Conservation (phyloP, 148 eudicot species). For the Persicaria tinctoria region DNA sequence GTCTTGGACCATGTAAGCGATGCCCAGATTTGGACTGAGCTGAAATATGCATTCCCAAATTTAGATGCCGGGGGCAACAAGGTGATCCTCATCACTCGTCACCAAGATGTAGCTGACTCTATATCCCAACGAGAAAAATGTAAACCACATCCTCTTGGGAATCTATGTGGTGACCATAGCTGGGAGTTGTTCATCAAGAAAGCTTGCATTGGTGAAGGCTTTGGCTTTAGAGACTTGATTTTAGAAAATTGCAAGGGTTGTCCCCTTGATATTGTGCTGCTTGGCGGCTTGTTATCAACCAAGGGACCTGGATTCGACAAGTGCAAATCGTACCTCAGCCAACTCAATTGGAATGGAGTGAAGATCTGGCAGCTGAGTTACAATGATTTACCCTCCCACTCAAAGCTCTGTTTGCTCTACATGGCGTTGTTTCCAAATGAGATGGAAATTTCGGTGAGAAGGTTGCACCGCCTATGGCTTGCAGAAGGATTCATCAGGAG, state of each 20-base stretch:
- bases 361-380: conserved; percentile 28
- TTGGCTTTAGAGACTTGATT: not conserved
- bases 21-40: not conserved
- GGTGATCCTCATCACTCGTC: conserved; percentile 15
- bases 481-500: conserved; percentile 42
- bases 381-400: conserved; percentile 24
- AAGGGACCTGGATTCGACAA: conserved; percentile 12
- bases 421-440: conserved; percentile 37
- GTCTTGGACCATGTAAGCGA: conserved; percentile 18
- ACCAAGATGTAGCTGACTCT: not conserved
- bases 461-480: conserved; percentile 36
- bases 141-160: not conserved
- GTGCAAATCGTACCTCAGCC: conserved; percentile 10
- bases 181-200: conserved; percentile 15
- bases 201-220: not conserved
- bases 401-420: conserved; percentile 40
- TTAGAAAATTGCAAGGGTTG: conserved; percentile 13
- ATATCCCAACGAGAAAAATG: not conserved
- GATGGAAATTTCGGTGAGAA: conserved; percentile 31
- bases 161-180: conserved; percentile 7
- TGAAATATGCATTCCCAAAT: conserved; percentile 7
- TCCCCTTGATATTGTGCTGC: conserved; percentile 16
- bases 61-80: conserved; percentile 10
- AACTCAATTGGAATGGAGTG: conserved; percentile 7
- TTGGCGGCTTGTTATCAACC: conserved; percentile 26